Evolutionary conservation across 352 stramenopile species (phyloP).

Genomic region (Elongisporangium undulatum): DNA sequence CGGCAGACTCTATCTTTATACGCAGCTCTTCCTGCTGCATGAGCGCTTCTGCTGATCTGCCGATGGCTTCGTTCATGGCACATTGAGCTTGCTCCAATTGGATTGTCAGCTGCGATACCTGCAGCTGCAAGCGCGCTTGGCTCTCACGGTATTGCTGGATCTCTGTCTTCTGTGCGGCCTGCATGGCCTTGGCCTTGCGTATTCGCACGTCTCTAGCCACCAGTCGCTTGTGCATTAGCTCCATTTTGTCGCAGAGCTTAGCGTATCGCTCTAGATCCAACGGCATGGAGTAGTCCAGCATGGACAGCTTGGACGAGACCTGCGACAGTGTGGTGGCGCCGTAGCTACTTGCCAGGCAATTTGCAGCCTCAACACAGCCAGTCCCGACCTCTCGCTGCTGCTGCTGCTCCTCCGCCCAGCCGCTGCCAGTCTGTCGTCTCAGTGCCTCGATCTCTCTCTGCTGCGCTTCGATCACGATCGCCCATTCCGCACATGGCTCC

Average conservation of each 20-base stretch:
- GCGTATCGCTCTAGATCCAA: constrained; percentile 39
- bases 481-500: constrained; percentile 20
- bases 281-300: constrained; percentile 11
- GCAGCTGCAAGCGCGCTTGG: constrained; percentile 4
- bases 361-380: too few species aligned
- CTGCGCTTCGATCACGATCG: constrained; percentile 36
- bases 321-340: constrained; percentile 18
- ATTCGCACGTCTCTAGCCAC: constrained; percentile 26
- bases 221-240: constrained; percentile 26
- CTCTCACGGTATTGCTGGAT: constrained; percentile 4
- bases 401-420: constrained; percentile 2
- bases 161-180: constrained; percentile 11
- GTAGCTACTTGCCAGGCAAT: constrained; percentile 6
- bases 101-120: constrained; percentile 8
- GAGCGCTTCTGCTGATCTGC: constrained; percentile 32
- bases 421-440: constrained; percentile 4
- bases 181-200: constrained; percentile 22
- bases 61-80: constrained; percentile 29
- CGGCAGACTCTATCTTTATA: background rate
- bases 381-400: background rate
- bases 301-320: constrained; percentile 21
- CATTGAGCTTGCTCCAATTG: constrained; percentile 14
- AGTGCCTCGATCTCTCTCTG: constrained; percentile 44
- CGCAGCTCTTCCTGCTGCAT: constrained; percentile 14
- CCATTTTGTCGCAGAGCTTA: constrained; percentile 34